Percentiles rank a stretch among this genome's conserved stretches.
phyloP scores from a whole-genome alignment of 2,329 filamentous ascomycete genomes.

The Apiospora marii region DNA sequence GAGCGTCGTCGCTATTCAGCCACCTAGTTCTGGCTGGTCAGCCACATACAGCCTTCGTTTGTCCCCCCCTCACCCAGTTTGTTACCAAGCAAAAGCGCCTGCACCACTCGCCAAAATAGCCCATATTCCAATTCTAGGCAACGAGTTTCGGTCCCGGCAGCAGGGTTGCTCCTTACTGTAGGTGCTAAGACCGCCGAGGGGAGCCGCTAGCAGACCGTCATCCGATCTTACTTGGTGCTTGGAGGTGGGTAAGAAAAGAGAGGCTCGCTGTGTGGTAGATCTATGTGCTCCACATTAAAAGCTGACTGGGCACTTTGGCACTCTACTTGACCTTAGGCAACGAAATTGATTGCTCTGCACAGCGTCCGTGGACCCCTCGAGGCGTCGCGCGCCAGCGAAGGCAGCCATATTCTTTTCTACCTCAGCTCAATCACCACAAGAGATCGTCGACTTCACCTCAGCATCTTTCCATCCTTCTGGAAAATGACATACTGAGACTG shows the following conservation, averaged over 20 bases:
- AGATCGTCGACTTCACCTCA: background rate
- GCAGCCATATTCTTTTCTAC: conserved; percentile 8
- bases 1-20: background rate
- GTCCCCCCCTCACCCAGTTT: background rate
- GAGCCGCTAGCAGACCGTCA: background rate
- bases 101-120: background rate
- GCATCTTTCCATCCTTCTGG: background rate
- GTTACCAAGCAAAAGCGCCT: background rate
- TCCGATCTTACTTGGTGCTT: background rate
- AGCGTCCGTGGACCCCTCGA: background rate
- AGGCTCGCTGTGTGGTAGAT: background rate
- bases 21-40: background rate
- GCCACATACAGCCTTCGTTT: background rate
- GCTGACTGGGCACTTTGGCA: background rate
- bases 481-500: background rate
- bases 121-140: background rate
- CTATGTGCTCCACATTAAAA: background rate
- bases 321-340: conserved; percentile 3
- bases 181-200: background rate
- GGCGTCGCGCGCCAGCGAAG: conserved; percentile 9
- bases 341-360: conserved; percentile 4
- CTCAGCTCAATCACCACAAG: background rate
- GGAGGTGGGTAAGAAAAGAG: background rate
- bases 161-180: background rate
- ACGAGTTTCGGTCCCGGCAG: background rate